Evolutionary conservation across 1,139 yeast genomes (phyloP), one percentile per base, ranked within the genome.

Genomic region (Magnusiomyces fungicola): DNA sequence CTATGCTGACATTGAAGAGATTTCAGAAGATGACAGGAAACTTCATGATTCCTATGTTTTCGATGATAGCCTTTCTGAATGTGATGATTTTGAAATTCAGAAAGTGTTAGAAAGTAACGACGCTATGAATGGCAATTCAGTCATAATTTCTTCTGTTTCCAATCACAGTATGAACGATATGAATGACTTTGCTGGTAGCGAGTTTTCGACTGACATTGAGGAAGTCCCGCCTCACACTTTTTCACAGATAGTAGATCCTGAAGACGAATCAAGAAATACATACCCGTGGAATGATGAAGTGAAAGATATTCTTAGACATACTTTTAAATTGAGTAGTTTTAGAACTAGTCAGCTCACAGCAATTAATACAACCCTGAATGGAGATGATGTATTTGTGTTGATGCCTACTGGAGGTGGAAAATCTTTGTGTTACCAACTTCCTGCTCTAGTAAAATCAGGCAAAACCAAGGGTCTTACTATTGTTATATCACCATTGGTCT

Each of bases 321-420:
- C 75, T 2, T 94, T 94, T 65, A 76, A 80, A 41, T 66, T 94
- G 40, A 67, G 72, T 7, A 73, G 76, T 0, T 94, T 94, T 63
- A 75, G 99, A 48, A 76, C 81, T 2, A 87, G 92, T 63, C 99
- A 94, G 63, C 69, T 82, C 39, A 94, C 87, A 52, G 97, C 97
- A 0, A 76, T 94, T 12, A 80, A 83, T 58, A 82, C 96, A 0
- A 83, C 96, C 0, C 69, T 94, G 33, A 67, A 75, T 14, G 96
- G 96, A 1, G 75, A 76, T 46, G 98, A 94, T 65, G 96, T 87
- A 0, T 88, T 94, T 69, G 97, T 94, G 1, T 72, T 94, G 57
- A 92, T 94, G 97, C 99, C 99, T 0, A 94, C 99, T 0, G 99
- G 99, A 42, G 98, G 98, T 47, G 99, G 99, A 47, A 94, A 94